Conservation (phyloP, 805 yeast species). For the Cyberlindnera petersonii region DNA sequence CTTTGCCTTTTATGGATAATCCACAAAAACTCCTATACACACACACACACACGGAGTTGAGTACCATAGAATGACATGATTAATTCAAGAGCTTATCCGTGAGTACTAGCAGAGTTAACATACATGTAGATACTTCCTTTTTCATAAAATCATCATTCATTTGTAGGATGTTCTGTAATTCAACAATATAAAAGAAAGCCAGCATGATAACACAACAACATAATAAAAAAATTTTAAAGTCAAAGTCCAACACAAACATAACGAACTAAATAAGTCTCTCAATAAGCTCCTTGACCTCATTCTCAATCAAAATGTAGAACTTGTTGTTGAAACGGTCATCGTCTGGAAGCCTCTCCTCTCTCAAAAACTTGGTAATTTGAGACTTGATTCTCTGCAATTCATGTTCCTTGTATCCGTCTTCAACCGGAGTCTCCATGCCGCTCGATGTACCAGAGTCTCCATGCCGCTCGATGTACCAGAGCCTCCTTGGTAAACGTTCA, state of each 20-base stretch:
- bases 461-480: slow-evolving; percentile 2
- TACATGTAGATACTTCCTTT: no score
- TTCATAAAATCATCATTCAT: slow-evolving; percentile 7
- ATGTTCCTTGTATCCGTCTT: slow-evolving; percentile 27
- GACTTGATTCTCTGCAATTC: slow-evolving; percentile 28
- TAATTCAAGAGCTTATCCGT: no score
- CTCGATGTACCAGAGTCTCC: slow-evolving; percentile 1
- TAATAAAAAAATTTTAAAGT: background rate
- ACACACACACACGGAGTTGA: no score
- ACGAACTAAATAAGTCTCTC: slow-evolving; percentile 23
- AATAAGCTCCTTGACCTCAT: slow-evolving; percentile 28
- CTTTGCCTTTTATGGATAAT: no score
- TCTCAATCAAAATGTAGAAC: slow-evolving; percentile 27
- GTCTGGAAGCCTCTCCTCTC: slow-evolving; percentile 28
- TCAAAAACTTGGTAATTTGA: slow-evolving; percentile 27
- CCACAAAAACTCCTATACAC: no score
- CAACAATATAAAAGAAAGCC: background rate
- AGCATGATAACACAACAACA: no score
- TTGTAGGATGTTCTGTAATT: background rate
- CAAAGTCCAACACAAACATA: background rate
- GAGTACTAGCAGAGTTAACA: no score
- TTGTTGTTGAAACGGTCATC: slow-evolving; percentile 29
- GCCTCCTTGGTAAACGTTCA: slow-evolving; percentile 10
- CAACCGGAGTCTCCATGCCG: slow-evolving; percentile 13
- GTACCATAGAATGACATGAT: no score